Evolutionary conservation across 495 filamentous ascomycete genomes (phyloP), one percentile per base, ranked within the genome.

Genomic region (Aspergillus leporis): DNA sequence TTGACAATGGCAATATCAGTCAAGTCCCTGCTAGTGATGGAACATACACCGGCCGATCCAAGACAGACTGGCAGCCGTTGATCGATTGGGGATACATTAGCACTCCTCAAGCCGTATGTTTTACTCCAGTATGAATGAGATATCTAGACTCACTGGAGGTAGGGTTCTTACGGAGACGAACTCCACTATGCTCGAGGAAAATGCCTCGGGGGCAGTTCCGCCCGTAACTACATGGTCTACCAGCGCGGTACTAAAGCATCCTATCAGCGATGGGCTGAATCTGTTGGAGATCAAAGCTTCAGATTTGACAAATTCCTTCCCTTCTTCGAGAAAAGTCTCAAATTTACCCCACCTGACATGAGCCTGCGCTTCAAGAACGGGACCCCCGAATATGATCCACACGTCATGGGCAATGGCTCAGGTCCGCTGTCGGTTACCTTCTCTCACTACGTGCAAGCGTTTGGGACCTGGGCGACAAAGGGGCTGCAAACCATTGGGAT

Each of bases 251-350:
- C 71, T 9, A 59, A 40, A 8, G 73, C 64, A 0, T 56, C 78
- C 2, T 73, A 71, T 41, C 61, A 81, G 48, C 57, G 61, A 40
- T 85, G 81, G 82, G 83, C 83, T 0, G 79, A 84, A 32, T 34
- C 48, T 2, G 80, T 84, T 3, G 80, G 73, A 30, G 83, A 85
- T 61, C 40, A 78, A 1, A 68, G 59, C 43, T 85, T 75, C 58
- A 68, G 65, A 0, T 85, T 62, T 31, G 65, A 78, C 6, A 74
- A 74, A 16, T 48, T 82, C 6, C 63, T 81, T 1, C 79, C 78
- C 0, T 83, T 73, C 58, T 85, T 77, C 61, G 57, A 81, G 57
- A 80, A 78, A 55, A 75, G 70, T 38, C 16, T 72, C 0, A 65
- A 67, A 6, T 79, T 81, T 64, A 81, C 80, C 0, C 71, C 75